These are phyloP conservation scores for Cystoisospora suis DNA, from an alignment of 169 alveolate species.

Conservation along the genomic window DNA sequence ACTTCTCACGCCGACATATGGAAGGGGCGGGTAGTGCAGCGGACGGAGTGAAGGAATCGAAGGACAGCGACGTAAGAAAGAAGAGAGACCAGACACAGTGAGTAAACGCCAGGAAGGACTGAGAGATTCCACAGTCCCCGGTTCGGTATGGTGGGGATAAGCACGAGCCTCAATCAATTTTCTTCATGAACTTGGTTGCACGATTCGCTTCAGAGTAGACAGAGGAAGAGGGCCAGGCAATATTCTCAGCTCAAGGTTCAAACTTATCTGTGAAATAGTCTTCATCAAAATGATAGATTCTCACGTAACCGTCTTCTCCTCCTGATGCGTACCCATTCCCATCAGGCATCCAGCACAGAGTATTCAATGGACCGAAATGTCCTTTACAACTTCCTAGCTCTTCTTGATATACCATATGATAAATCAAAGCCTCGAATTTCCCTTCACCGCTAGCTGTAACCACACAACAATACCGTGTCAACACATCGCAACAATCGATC, in stretches of 20 bases:
- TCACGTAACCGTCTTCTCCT: slow-evolving; percentile 94
- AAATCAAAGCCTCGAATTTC: slow-evolving; percentile 91
- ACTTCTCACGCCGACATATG: too few relatives aligned
- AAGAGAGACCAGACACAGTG: too few relatives aligned
- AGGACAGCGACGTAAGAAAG: too few relatives aligned
- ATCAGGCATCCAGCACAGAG: slow-evolving; percentile 90
- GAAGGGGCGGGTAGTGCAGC: too few relatives aligned
- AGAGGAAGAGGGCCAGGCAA: background rate
- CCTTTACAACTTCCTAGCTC: slow-evolving; percentile 94
- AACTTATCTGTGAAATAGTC: slow-evolving; percentile 86
- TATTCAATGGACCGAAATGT: slow-evolving; percentile 95
- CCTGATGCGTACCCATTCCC: slow-evolving; percentile 94
- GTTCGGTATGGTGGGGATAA: too few relatives aligned
- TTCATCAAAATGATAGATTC: slow-evolving; percentile 91
- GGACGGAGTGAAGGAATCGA: too few relatives aligned
- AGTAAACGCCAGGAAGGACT: too few relatives aligned
- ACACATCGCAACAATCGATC: too few relatives aligned
- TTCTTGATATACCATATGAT: slow-evolving; percentile 89
- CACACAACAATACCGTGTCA: background rate
- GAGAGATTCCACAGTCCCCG: too few relatives aligned
- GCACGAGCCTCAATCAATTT: too few relatives aligned
- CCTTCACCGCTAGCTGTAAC: slow-evolving; percentile 91
- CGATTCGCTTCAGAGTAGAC: too few relatives aligned
- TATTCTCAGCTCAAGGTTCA: background rate
- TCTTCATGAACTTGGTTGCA: too few relatives aligned